These are phyloP conservation scores for Metschnikowia gruessii DNA, from an alignment of 805 yeast species.

Conservation along the genomic window DNA sequence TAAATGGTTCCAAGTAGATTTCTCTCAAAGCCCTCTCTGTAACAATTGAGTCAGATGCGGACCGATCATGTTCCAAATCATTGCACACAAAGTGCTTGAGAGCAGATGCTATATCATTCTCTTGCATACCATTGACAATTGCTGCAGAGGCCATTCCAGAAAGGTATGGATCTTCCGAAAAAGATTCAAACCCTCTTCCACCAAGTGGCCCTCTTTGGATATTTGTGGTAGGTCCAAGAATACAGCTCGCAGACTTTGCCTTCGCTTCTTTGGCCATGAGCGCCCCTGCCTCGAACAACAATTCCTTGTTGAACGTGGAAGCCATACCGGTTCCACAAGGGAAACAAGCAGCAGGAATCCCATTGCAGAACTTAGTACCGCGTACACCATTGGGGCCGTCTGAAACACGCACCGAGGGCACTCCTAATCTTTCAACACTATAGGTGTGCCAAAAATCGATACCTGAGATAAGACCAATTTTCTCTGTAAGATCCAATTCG, in stretches of 20 bases:
- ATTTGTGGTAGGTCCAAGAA: conserved; percentile 33
- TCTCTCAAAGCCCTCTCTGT: conserved; percentile 34
- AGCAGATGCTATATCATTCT: conserved; percentile 29
- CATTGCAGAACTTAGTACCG: conserved; percentile 30
- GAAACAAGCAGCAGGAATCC: conserved; percentile 32
- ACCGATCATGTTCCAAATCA: conserved; percentile 33
- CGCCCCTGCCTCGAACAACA: conserved; percentile 28
- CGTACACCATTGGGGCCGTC: conserved; percentile 37
- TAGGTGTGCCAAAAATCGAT: conserved; percentile 52
- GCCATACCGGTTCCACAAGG: conserved; percentile 37
- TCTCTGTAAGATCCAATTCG: conserved; percentile 27
- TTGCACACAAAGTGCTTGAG: conserved; percentile 35
- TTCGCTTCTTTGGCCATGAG: conserved; percentile 35
- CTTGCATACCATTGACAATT: conserved; percentile 31
- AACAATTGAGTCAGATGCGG: conserved; percentile 27
- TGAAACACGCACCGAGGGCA: conserved; percentile 46
- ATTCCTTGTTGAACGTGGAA: conserved; percentile 29
- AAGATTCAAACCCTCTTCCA: conserved; percentile 35
- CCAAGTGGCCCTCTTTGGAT: conserved; percentile 36
- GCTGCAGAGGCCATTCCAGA: conserved; percentile 28
- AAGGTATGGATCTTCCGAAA: conserved; percentile 33
- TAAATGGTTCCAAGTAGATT: conserved; percentile 34
- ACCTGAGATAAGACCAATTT: conserved; percentile 36
- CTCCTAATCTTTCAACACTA: conserved; percentile 35
- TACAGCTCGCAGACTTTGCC: conserved; percentile 30